Conservation (phyloP, 768 basidiomycete species). For the Phanerochaete sordida region DNA sequence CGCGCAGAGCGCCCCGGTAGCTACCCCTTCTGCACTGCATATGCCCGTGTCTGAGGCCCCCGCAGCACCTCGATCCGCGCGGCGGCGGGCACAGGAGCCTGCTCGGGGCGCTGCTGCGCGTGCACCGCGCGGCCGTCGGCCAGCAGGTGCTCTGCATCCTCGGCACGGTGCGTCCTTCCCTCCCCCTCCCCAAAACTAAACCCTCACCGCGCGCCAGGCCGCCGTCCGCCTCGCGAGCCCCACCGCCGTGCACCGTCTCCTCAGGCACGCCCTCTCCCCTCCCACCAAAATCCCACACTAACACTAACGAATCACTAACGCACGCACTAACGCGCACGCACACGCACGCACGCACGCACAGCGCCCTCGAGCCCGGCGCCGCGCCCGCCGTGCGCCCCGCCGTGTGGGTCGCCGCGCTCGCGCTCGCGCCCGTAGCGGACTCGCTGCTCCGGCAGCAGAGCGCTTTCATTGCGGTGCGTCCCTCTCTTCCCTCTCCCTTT, state of each 20-base stretch:
- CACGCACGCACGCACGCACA: conserved; percentile 20
- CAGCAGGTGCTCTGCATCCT: background rate
- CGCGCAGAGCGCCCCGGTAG: conserved; percentile 16
- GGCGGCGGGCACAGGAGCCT: conserved; percentile 14
- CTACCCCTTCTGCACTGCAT: no score
- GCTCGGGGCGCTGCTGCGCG: conserved; percentile 22
- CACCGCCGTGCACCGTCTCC: conserved; percentile 28
- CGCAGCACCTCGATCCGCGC: conserved; percentile 24
- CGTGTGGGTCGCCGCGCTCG: conserved; percentile 59
- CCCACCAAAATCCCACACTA: background rate
- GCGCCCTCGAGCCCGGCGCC: conserved; percentile 57
- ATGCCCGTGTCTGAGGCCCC: background rate
- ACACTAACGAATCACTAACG: background rate
- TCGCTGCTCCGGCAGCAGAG: conserved; percentile 54
- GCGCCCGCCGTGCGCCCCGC: conserved; percentile 54
- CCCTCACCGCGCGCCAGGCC: background rate
- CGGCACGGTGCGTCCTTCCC: background rate
- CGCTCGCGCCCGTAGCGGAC: conserved; percentile 45
- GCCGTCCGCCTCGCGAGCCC: conserved; percentile 21
- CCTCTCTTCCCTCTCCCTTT: background rate
- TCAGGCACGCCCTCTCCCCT: conserved; percentile 18
- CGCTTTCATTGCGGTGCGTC: conserved; percentile 28
- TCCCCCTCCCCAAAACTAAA: background rate
- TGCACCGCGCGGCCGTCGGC: conserved; percentile 13
- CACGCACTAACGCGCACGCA: no score